phyloP scores from a whole-genome alignment of 2,329 filamentous ascomycete species.

The Lasiodiplodia sp. region DNA sequence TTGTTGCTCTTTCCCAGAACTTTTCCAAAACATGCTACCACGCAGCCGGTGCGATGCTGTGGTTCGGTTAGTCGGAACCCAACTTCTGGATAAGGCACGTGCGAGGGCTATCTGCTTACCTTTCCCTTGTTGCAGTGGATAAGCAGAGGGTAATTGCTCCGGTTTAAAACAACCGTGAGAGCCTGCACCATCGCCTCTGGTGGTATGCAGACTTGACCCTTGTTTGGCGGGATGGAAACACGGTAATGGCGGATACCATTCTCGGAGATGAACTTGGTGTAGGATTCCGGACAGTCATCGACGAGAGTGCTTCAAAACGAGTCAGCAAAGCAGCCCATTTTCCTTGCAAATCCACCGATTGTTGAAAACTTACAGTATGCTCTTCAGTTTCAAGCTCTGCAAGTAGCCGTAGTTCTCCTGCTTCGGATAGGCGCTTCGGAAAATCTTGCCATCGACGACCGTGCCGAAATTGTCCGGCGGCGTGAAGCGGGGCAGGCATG shows the following conservation, averaged over 20 bases:
- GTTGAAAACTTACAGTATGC: slow-evolving; percentile 69
- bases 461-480: slow-evolving; percentile 78
- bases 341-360: background rate
- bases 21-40: slow-evolving; percentile 81
- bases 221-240: slow-evolving; percentile 86
- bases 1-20: slow-evolving; percentile 71
- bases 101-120: slow-evolving; percentile 47
- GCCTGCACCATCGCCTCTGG: slow-evolving; percentile 70
- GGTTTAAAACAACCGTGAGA: slow-evolving; percentile 74
- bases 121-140: slow-evolving; percentile 95
- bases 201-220: slow-evolving; percentile 64
- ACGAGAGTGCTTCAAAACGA: slow-evolving; percentile 56
- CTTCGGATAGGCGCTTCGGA: slow-evolving; percentile 81
- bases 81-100: background rate
- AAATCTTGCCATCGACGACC: slow-evolving; percentile 75
- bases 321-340: slow-evolving; percentile 42
- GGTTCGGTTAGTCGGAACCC: slow-evolving; percentile 11
- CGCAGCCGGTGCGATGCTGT: slow-evolving; percentile 86
- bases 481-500: slow-evolving; percentile 47
- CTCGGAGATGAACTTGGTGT: slow-evolving; percentile 66
- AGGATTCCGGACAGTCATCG: slow-evolving; percentile 55
- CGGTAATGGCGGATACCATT: slow-evolving; percentile 76
- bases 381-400: slow-evolving; percentile 73
- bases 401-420: slow-evolving; percentile 75
- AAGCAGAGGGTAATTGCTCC: slow-evolving; percentile 77